Percentiles rank a stretch among this genome's conserved stretches.
Evolutionary conservation across 208 protist species (phyloP).

Genomic region (Lotmaria passim): DNA sequence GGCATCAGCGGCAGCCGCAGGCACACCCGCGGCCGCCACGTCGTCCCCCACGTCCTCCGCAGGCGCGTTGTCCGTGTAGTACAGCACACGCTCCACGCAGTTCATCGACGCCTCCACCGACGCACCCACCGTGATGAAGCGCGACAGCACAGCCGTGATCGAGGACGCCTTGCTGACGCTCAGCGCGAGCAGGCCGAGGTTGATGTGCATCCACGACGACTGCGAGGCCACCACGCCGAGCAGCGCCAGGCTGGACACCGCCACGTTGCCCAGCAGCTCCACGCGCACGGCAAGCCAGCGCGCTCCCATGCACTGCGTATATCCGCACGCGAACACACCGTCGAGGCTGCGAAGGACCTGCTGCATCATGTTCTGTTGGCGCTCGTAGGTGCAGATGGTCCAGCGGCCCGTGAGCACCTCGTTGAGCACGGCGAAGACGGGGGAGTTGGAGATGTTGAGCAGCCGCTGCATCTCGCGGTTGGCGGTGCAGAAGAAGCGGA

Average conservation of each 20-base stretch:
- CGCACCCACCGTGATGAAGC: slow-evolving; percentile 47
- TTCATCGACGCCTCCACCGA: slow-evolving; percentile 78
- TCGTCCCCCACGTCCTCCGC: slow-evolving; percentile 36
- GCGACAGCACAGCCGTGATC: slow-evolving; percentile 57
- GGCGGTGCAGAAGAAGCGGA: slow-evolving; percentile 63
- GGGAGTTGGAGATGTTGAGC: too few species aligned
- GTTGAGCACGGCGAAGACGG: slow-evolving; percentile 78
- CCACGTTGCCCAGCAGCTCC: slow-evolving; percentile 78
- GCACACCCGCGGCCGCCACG: background rate
- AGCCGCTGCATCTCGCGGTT: slow-evolving; percentile 89
- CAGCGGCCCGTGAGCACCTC: slow-evolving; percentile 67
- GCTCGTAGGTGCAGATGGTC: slow-evolving; percentile 89
- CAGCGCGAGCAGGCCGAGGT: slow-evolving; percentile 59
- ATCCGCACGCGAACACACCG: slow-evolving; percentile 42
- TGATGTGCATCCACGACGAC: slow-evolving; percentile 22
- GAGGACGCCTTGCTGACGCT: slow-evolving; percentile 60
- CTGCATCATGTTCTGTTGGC: slow-evolving; percentile 62
- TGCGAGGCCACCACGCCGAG: slow-evolving; percentile 49
- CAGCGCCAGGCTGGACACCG: slow-evolving; percentile 53
- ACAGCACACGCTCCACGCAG: slow-evolving; percentile 70
- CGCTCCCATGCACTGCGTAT: slow-evolving; percentile 47
- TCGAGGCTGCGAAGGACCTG: slow-evolving; percentile 51
- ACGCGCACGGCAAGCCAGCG: slow-evolving; percentile 91
- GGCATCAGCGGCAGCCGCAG: background rate
- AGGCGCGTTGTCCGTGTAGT: slow-evolving; percentile 69